Base-by-base conservation (phyloP, 805 yeast genomes). In the Wickerhamiella dianesei region DNA sequence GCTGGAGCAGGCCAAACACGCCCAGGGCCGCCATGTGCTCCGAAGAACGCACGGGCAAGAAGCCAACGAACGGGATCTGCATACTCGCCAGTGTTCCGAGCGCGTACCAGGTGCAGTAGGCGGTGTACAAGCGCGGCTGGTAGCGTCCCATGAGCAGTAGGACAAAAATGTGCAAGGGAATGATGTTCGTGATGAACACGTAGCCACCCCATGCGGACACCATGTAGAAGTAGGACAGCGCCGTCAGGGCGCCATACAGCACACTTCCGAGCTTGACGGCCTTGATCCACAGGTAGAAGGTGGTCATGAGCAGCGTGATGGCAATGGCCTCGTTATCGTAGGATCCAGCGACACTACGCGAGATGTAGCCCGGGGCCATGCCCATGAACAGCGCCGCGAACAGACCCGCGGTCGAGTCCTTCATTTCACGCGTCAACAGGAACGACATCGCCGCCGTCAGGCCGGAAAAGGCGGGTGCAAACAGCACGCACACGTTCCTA, bases 201-300 rank as follows among this genome's bases (percentile, higher is more conserved):
- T 92, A 92, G 21, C 99, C 99, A 71, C 99, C 99, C 96, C 99
- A 88, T 12, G 99, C 98, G 43, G 94, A 80, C 45, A 92, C 99
- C 99, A 92, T 92, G 73, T 92, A 92, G 67, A 94, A 92, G 70
- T 94, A 92, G 58, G 79, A 82, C 32, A 86, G 62, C 1, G 98
- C 94, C 22, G 96, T 79, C 56, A 82, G 68, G 2, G 89, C 71
- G 9, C 86, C 92, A 71, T 79, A 85, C 54, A 84, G 73, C 16
- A 88, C 79, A 1, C 95, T 84, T 41, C 98, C 99, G 37, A 82
- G 71, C 65, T 89, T 89, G 65, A 85, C 75, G 12, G 96, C 81
- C 68, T 87, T 88, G 66, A 92, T 82, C 99, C 99, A 92, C 50
- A 86, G 74, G 72, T 78, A 88, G 64, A 94, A 92, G 4, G 98